These are phyloP conservation scores for Boechera retrofracta DNA, from an alignment of 345 rosid genomes.

Conservation along the genomic window DNA sequence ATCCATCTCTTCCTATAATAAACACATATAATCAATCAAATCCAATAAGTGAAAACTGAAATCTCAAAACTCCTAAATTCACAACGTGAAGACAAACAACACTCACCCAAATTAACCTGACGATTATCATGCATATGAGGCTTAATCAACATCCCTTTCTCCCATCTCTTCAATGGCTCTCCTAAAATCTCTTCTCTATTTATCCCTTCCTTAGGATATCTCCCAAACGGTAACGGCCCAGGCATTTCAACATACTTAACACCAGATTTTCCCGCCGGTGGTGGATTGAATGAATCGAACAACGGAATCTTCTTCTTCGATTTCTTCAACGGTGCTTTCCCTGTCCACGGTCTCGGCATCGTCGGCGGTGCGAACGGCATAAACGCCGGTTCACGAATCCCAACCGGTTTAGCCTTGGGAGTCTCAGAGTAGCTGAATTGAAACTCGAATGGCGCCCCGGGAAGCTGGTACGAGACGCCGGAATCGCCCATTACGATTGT, in stretches of 20 bases:
- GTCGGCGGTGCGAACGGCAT: conserved; percentile 94
- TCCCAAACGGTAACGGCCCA: conserved; percentile 65
- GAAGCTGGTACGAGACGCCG: conserved; percentile 86
- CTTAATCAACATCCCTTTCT: conserved; percentile 70
- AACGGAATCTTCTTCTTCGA: conserved; percentile 80
- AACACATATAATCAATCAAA: background rate
- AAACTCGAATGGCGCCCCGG: conserved; percentile 94
- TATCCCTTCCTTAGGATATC: conserved; percentile 64
- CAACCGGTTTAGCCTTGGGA: conserved; percentile 82
- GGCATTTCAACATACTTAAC: conserved; percentile 79
- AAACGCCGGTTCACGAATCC: conserved; percentile 90
- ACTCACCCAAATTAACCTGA: conserved; percentile 91
- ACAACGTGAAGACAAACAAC: background rate
- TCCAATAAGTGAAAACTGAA: conserved; percentile 2
- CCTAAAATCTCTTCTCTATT: conserved; percentile 79
- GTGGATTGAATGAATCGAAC: conserved; percentile 73
- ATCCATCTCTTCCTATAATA: conserved; percentile 82
- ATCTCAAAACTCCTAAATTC: background rate
- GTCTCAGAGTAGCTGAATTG: conserved; percentile 92
- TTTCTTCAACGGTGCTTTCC: conserved; percentile 90
- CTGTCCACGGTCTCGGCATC: conserved; percentile 98
- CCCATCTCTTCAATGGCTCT: conserved; percentile 85
- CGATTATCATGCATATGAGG: conserved; percentile 77
- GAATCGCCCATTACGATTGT: conserved; percentile 70
- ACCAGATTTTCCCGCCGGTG: conserved; percentile 63